Conservation (phyloP, 306 rosid species). For the Medicago truncatula region MtrunA17r5.0-ANR NC_053046.1:35746001-35746500, state of each 20-base stretch:
- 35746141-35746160: neutral
- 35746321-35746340: constrained; percentile 28
- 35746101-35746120: neutral
- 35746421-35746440: constrained; percentile 37
- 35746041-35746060: too few relatives aligned
- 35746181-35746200: neutral
- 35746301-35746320: neutral
- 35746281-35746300: constrained; percentile 5
- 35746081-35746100: neutral
- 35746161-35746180: too few relatives aligned
- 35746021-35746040: too few relatives aligned
- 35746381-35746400: constrained; percentile 38
- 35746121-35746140: neutral
- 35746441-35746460: constrained; percentile 92
- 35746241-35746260: constrained; percentile 14
- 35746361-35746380: neutral
- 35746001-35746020: too few relatives aligned
- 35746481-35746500: constrained; percentile 89
- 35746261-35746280: constrained; percentile 4
- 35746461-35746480: constrained; percentile 88
- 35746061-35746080: neutral
- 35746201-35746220: neutral
- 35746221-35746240: constrained; percentile 1
- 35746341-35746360: constrained; percentile 9
- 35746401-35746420: constrained; percentile 26